Base-by-base conservation (phyloP, 306 rosid species). In the Lathyrus sativus region DNA sequence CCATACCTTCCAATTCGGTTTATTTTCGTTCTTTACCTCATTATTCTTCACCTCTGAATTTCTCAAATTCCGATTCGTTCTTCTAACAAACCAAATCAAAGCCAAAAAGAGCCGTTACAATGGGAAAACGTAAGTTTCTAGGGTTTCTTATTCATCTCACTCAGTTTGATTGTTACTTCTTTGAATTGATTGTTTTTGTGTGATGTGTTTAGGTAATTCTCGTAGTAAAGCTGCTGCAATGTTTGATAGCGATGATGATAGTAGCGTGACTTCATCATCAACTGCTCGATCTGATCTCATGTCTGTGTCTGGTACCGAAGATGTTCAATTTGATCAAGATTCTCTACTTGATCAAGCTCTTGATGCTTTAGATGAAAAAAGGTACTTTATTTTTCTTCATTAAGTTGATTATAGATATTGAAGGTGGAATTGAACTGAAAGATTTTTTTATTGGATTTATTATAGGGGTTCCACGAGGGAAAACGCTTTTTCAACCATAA, bases 71-170 rank as follows among this genome's bases (percentile, higher is more conserved):
- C 53, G 63, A 51, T 57, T 83, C 82, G 11, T 62, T 81, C 58
- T 70, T 85, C 77, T 86, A 29, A 65, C 76, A 77, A 51, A 31
- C 11, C 39, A 13, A 13, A 66, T 24, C 7, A 50, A 37, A 66
- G 28, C 0, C 22, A 13, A 11, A 13, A 70, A 63, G 67, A 80
- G 65, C 73, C 63, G 73, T 79, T 80, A 2, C 67, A 43, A 93
- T 93, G 98, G 98, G 98, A 77, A 93, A 85, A 57, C 96, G 97
- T 93, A 76, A 93, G 90, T 79, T 45, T 15, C 6, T 13, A 72
- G 82, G 70, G 65, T 59, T 66, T 76, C 42, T 22, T 38, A 2
- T 71, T 61, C 57, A 65, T 56, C 49, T 6, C 35, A 10, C 28
- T 69, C 33, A 9, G 39, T 49, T 60, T 2, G 19, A 57, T 35